Evolutionary conservation across 441 rosid genomes (phyloP), one percentile per base, ranked within the genome.

Genomic region (Erysimum pusillum): DNA sequence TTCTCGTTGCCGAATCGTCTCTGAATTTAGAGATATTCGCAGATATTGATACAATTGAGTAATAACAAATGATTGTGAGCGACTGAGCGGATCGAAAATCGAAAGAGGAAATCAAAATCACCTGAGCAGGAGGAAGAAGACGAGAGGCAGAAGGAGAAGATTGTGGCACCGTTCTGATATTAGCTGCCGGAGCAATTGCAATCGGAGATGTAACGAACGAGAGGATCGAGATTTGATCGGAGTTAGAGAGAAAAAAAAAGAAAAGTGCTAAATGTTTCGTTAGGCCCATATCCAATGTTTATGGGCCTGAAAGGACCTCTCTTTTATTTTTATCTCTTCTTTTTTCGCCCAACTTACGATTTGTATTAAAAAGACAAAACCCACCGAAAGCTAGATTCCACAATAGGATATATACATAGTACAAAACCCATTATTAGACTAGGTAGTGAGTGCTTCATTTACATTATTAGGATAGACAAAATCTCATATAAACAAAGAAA

Each of bases 131-230:
- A 48, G 25, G 20, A 8, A 20, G 56, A 18, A 4, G 31, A 51
- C 14, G 31, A 20, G 7, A 20, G 12, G 12, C 41, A 35, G 34
- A 65, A 28, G 28, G 14, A 53, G 73, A 32, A 42, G 39, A 28
- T 38, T 49, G 49, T 9, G 17, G 39, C 48, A 58, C 58, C 67
- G 61, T 8, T 48, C 22, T 52, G 22, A 38, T 22, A 14, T 1
- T 39, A 0, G 12, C 73, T 15, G 31, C 74, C 54, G 74, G 54
- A 42, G 41, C 2, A n/a, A 54, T 69, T 13, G 44, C 6, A 41
- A 66, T 65, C 69, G 69, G 69, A 3, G 57, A 32, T 17, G 69
- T 12, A 4, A 13, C 20, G 8, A 46, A 46, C 53, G 32, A 69
- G 63, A 0, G 0, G 14, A 56, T 56, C 44, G 44, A 56, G 42